Evolutionary conservation across 2,329 filamentous ascomycete genomes (phyloP), one percentile per base, ranked within the genome.

Genomic region (Epichloe coenophiala): DNA sequence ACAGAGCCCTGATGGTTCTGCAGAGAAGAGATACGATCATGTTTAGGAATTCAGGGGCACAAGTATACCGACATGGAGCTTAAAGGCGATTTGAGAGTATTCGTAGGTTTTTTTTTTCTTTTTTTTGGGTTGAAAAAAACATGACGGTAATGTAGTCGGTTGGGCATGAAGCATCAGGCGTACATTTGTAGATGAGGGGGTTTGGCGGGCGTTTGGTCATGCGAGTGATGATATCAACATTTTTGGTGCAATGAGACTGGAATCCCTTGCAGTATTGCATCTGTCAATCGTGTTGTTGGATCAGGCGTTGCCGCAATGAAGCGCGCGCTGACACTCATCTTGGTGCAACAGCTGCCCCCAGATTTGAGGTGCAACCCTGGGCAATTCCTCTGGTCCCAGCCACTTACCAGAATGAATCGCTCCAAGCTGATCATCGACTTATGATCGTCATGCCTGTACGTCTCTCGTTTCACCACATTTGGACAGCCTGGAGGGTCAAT

Each of bases 1-100:
- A 90, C 57, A 74, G 91, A 58, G 88, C 91, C 1, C 66, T 98
- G 59, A 82, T 91, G 71, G 79, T 97, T 15, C 69, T 98, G 68
- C 88, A 94, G 65, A 76, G 90, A 61, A 79, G 89, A 58, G 91
- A 96, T 59, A 95, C 87, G 2, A 83, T 93, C 60, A 84, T 87
- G 66, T 86, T 90, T 65, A 73, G 87, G 52, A 84, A 86, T 59
- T 84, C 87, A 58, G 86, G 86, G 5, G 76, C 78, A 39, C 81
- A 88, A 67, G 82, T 90, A 31, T 86, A 87, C 60, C 72, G 86
- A 54, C 86, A 83, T 61, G 84, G 83, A 48, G 81, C 81, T 49
- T 88, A 62, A 68, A 9, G 17, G 12, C 35, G 17, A n/a, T 38
- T 9, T 9, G 15, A 11, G 19, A 23, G 38, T 2, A 15, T 23